phyloP scores from a whole-genome alignment of 371 early-diverging fungal genomes.

The Rhizopus sp. region DNA sequence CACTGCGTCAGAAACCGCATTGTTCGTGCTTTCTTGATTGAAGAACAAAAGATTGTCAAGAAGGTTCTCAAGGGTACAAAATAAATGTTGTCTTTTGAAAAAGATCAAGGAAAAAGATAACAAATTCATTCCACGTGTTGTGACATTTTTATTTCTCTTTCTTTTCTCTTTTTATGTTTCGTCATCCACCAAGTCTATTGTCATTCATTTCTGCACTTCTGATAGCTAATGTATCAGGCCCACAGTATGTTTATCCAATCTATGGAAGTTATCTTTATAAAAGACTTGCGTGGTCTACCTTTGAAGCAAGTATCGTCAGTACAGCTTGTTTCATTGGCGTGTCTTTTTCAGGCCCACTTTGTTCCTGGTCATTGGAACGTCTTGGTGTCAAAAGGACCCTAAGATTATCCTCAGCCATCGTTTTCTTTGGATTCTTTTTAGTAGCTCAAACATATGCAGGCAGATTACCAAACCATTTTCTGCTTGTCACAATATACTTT shows the following conservation, averaged over 20 bases:
- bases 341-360: conserved; percentile 48
- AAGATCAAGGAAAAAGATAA: conserved; percentile 3
- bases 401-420: conserved; percentile 33
- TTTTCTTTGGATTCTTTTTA: conserved; percentile 36
- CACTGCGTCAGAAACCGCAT: conserved; percentile 94
- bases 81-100: conserved; percentile 20
- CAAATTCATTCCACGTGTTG: neutral
- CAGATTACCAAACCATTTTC: conserved; percentile 30
- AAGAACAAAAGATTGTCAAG: conserved; percentile 99
- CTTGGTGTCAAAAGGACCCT: conserved; percentile 36
- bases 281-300: conserved; percentile 39
- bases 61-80: conserved; percentile 89
- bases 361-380: conserved; percentile 42
- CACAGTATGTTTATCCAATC: conserved; percentile 50
- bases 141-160: neutral
- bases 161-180: neutral
- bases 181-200: conserved; percentile 1
- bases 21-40: conserved; percentile 98
- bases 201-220: conserved; percentile 37
- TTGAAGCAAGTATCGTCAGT: conserved; percentile 49
- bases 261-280: conserved; percentile 40
- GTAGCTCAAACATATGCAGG: conserved; percentile 46
- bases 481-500: conserved; percentile 38
- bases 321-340: conserved; percentile 49
- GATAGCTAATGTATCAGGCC: conserved; percentile 48